Conservation (phyloP, 73 alveolate species). For the Paramecium bursaria region DNA sequence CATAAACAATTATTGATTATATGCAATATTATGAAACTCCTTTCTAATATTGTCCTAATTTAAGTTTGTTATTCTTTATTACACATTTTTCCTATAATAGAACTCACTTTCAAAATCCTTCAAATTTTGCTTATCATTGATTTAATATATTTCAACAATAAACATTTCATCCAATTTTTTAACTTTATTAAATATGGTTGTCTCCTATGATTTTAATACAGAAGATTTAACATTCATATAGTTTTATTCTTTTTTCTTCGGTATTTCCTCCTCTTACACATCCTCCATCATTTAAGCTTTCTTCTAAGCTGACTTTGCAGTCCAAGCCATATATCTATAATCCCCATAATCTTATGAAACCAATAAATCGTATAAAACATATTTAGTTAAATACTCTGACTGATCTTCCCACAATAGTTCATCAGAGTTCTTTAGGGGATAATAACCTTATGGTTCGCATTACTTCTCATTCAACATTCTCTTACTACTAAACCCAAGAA, state of each 20-base stretch:
- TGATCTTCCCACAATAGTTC: conserved; percentile 54
- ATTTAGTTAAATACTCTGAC: conserved; percentile 2
- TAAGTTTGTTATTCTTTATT: background rate
- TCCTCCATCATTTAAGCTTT: no score
- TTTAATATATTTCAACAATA: no score
- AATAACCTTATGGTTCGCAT: conserved; percentile 22
- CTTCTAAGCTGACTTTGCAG: no score
- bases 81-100: no score
- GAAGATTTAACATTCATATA: no score
- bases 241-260: no score
- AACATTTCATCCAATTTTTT: no score
- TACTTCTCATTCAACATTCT: conserved; percentile 45
- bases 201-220: no score
- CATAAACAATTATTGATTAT: conserved; percentile 3
- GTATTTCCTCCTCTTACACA: no score
- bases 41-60: conserved; percentile 15
- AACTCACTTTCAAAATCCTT: no score
- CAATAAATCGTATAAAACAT: background rate
- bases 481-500: conserved; percentile 10
- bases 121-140: no score
- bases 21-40: conserved; percentile 7
- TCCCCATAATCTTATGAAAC: background rate
- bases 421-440: conserved; percentile 31
- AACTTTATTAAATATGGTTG: no score
- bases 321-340: conserved; percentile 33